Conservation (phyloP, 2,329 filamentous ascomycete genomes). For the Cladophialophora psammophila region DNA sequence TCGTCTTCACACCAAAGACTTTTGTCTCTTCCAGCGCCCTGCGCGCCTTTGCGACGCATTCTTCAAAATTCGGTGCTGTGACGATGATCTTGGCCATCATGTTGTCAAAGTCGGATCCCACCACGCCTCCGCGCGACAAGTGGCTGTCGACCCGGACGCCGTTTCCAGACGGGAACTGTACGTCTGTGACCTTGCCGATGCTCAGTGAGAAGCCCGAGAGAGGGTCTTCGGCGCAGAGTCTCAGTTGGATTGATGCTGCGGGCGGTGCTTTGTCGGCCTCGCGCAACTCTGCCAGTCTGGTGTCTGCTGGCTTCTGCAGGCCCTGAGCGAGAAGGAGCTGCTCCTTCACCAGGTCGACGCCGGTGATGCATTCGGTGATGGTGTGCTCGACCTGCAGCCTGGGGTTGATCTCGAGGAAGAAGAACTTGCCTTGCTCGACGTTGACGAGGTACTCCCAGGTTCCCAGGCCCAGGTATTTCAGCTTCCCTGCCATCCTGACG, state of each 20-base stretch:
- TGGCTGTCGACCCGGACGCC: conserved; percentile 66
- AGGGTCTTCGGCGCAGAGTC: conserved; percentile 65
- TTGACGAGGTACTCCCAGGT: conserved; percentile 71
- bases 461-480: conserved; percentile 65
- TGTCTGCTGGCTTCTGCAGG: conserved; percentile 45
- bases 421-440: conserved; percentile 57
- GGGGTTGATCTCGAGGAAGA: conserved; percentile 68
- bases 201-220: conserved; percentile 62
- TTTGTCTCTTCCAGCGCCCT: conserved; percentile 63
- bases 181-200: conserved; percentile 65
- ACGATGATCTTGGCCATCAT: conserved; percentile 67
- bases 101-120: conserved; percentile 66
- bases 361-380: conserved; percentile 64
- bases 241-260: conserved; percentile 62
- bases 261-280: conserved; percentile 48
- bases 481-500: conserved; percentile 58
- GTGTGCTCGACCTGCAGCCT: conserved; percentile 69
- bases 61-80: conserved; percentile 62
- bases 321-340: conserved; percentile 65
- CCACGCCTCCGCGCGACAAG: conserved; percentile 54
- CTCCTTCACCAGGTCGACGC: conserved; percentile 61
- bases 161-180: conserved; percentile 64
- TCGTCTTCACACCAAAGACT: conserved; percentile 66
- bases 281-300: conserved; percentile 45
- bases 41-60: conserved; percentile 60